phyloP scores from a whole-genome alignment of 805 yeast genomes.

The Yamadazyma phyllophila region DNA sequence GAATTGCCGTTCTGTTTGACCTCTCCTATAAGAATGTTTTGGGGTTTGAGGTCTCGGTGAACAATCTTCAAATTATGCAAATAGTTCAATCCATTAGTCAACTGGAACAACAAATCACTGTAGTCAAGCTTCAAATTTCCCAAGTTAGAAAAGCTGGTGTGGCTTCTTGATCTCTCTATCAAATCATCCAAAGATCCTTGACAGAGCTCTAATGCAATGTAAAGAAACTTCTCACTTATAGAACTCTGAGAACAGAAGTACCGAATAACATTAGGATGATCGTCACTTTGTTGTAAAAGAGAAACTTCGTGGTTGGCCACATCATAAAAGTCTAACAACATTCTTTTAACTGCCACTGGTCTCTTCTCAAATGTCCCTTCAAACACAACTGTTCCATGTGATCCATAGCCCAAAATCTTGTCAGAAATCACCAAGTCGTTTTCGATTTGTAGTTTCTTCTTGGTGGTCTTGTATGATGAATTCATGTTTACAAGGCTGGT shows the following conservation, averaged over 20 bases:
- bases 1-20: constrained; percentile 40
- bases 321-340: constrained; percentile 90
- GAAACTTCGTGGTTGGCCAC: constrained; percentile 90
- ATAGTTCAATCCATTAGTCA: constrained; percentile 82
- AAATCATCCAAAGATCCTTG: constrained; percentile 85
- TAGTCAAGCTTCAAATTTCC: constrained; percentile 22
- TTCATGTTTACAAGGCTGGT: constrained; percentile 27
- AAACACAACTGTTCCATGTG: constrained; percentile 94
- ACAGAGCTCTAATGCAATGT: constrained; percentile 91
- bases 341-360: constrained; percentile 93
- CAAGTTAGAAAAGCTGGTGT: constrained; percentile 30
- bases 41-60: constrained; percentile 93
- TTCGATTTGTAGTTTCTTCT: constrained; percentile 38
- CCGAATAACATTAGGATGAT: constrained; percentile 91
- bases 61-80: constrained; percentile 87
- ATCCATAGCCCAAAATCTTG: constrained; percentile 86
- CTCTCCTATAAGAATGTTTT: constrained; percentile 81
- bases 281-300: constrained; percentile 88
- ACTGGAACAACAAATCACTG: constrained; percentile 62
- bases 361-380: constrained; percentile 87
- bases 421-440: constrained; percentile 64
- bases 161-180: constrained; percentile 51
- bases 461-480: constrained; percentile 18
- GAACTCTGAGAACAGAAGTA: constrained; percentile 92
- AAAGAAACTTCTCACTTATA: constrained; percentile 68